Base-by-base conservation (phyloP, 2,329 filamentous ascomycete genomes). In the Aspergillus pseudotamarii region DNA sequence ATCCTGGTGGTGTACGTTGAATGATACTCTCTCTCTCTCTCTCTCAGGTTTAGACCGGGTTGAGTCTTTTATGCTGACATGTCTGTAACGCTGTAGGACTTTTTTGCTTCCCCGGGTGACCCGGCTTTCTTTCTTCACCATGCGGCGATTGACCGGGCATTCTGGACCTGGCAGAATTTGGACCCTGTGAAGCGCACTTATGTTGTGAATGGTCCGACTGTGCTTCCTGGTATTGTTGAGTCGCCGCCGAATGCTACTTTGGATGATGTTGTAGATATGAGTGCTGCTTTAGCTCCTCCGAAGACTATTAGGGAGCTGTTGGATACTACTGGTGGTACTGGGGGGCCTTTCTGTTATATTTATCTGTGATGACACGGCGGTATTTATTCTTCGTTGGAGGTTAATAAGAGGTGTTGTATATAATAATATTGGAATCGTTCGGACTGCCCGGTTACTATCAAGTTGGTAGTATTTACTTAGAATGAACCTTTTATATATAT, bases 161-260 rank as follows among this genome's bases (percentile, higher is more conserved):
- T 75, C 70, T 82, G 79, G 78, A 80, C 78, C 5, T 84, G 82
- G 82, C 82, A 84, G 68, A 82, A 81, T 43, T 56, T 26, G 26
- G 60, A 67, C 19, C 63, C 57, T 30, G 59, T 21, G 14, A 58
- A 58, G 16, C 61, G 64, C 14, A 57, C 55, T 32, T 45, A 43
- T 32, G 55, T 57, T 9, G 55, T 43, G 1, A 45, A 45, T n/a
- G 55, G 55, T 54, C 23, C 70, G 69, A 14, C 70, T 63, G 19
- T 67, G 10, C 48, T 60, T n/a, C 36, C 58, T 9, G 38, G 38
- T 16, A 28, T 60, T 28, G 28, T 9, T 0, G 19, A 19, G 1
- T n/a, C 21, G 4, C 8, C 69, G 16, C 50, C 58, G 11, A 71
- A 73, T 55, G 65, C 68, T 11, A 72, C 69, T 16, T 62, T 74